A percentile compares a stretch with the other conserved stretches of the same genome.
phyloP scores from a whole-genome alignment of 495 filamentous ascomycete species.

The Thermothielavioides terrestris region DNA sequence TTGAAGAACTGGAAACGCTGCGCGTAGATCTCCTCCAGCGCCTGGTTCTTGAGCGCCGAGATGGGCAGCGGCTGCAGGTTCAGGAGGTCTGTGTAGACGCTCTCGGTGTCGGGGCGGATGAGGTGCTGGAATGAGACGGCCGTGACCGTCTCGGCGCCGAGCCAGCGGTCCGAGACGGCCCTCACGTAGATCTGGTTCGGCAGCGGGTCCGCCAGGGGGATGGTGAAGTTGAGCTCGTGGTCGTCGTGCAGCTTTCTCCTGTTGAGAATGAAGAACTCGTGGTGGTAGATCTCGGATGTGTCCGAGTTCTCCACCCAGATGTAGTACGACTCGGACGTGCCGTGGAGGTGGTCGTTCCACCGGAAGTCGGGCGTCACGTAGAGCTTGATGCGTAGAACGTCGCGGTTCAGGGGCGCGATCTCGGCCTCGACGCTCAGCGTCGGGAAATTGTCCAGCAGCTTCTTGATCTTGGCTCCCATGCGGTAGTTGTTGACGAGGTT shows the following conservation, averaged over 20 bases:
- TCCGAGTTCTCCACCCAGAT: slow-evolving; percentile 99
- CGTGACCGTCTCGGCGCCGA: slow-evolving; percentile 93
- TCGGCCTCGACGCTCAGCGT: slow-evolving; percentile 83
- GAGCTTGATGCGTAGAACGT: slow-evolving; percentile 82
- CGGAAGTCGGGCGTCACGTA: slow-evolving; percentile 79
- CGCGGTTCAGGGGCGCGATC: slow-evolving; percentile 90
- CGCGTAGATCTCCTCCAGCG: slow-evolving; percentile 79
- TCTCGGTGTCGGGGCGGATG: slow-evolving; percentile 94
- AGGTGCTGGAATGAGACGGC: slow-evolving; percentile 96
- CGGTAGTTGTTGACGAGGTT: slow-evolving; percentile 80
- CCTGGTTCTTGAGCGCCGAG: slow-evolving; percentile 75
- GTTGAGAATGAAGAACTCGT: slow-evolving; percentile 90
- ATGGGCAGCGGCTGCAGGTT: slow-evolving; percentile 88
- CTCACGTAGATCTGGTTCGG: slow-evolving; percentile 94
- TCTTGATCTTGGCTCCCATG: slow-evolving; percentile 74
- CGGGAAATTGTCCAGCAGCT: slow-evolving; percentile 82
- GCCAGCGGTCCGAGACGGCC: slow-evolving; percentile 89
- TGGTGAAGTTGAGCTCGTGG: slow-evolving; percentile 96
- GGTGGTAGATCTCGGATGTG: slow-evolving; percentile 94
- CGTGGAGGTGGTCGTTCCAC: slow-evolving; percentile 95
- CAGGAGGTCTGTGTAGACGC: slow-evolving; percentile 87
- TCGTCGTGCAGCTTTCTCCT: slow-evolving; percentile 84
- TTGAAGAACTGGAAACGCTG: slow-evolving; percentile 93
- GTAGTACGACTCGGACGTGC: slow-evolving; percentile 91
- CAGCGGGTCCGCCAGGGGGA: slow-evolving; percentile 84